A percentile compares a stretch with the other conserved stretches of the same genome.
These are phyloP conservation scores for Talaromyces verruculosus DNA, from an alignment of 2,329 filamentous ascomycete genomes.

Conservation along the genomic window DNA sequence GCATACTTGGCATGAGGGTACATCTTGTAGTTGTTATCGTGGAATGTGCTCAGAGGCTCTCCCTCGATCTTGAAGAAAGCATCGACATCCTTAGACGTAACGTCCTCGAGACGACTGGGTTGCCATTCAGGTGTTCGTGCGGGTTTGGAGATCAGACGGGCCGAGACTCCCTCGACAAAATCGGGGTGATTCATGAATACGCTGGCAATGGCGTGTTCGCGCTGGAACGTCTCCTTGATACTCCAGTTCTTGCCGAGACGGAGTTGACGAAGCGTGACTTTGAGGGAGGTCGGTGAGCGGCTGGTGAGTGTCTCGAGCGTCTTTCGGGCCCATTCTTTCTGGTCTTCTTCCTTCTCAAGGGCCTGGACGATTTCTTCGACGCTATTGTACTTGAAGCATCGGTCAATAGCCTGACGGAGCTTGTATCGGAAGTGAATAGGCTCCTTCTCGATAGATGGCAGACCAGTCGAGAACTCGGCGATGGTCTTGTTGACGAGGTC, in stretches of 20 bases:
- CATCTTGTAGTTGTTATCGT: slow-evolving; percentile 59
- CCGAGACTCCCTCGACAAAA: slow-evolving; percentile 87
- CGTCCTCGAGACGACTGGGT: slow-evolving; percentile 69
- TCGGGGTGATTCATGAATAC: slow-evolving; percentile 90
- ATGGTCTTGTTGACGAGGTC: slow-evolving; percentile 80
- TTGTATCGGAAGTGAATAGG: slow-evolving; percentile 66
- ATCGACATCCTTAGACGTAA: slow-evolving; percentile 59
- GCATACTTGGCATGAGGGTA: slow-evolving; percentile 72
- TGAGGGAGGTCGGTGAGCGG: slow-evolving; percentile 82
- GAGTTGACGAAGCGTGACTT: slow-evolving; percentile 83
- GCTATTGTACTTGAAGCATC: slow-evolving; percentile 68
- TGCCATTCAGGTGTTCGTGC: slow-evolving; percentile 70
- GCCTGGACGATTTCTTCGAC: slow-evolving; percentile 70
- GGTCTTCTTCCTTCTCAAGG: slow-evolving; percentile 56
- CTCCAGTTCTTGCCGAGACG: slow-evolving; percentile 71
- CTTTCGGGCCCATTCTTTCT: slow-evolving; percentile 72
- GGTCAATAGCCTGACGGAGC: slow-evolving; percentile 78
- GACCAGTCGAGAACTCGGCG: slow-evolving; percentile 83
- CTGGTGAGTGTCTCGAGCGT: slow-evolving; percentile 72
- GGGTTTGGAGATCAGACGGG: slow-evolving; percentile 71
- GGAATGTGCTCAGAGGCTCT: slow-evolving; percentile 61
- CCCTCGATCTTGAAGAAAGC: slow-evolving; percentile 63
- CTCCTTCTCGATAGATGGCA: slow-evolving; percentile 64
- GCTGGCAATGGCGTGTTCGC: slow-evolving; percentile 79
- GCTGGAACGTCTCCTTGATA: slow-evolving; percentile 80